phyloP scores from a whole-genome alignment of 2,329 filamentous ascomycete genomes.

The Stachybotrys elegans region DNA sequence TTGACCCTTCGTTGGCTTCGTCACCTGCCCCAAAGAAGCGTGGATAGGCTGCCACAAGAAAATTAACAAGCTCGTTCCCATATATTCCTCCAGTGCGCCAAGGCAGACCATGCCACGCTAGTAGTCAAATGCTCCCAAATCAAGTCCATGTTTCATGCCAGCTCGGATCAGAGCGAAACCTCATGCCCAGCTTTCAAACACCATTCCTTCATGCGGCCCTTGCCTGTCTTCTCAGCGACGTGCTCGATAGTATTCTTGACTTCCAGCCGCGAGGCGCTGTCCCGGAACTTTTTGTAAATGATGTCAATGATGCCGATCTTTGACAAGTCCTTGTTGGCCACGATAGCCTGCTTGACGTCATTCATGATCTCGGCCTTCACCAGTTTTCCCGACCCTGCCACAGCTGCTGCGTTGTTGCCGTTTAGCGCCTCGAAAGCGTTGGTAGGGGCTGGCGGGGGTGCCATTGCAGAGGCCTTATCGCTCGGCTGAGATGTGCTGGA shows the following conservation, averaged over 20 bases:
- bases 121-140: too few species aligned
- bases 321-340: conserved; percentile 33
- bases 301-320: conserved; percentile 36
- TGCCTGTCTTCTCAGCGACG: conserved; percentile 34
- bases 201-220: conserved; percentile 32
- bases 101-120: too few species aligned
- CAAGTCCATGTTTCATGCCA: too few species aligned
- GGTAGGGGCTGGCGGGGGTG: conserved; percentile 24
- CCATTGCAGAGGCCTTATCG: conserved; percentile 20
- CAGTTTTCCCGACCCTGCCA: conserved; percentile 19
- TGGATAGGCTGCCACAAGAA: too few species aligned
- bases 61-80: too few species aligned
- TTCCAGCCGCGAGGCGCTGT: conserved; percentile 30
- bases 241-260: conserved; percentile 37
- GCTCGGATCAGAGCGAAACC: conserved; percentile 15
- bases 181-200: conserved; percentile 33
- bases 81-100: too few species aligned
- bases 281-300: conserved; percentile 32
- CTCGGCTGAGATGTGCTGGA: conserved; percentile 9
- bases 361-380: conserved; percentile 34
- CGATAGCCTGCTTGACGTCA: conserved; percentile 35
- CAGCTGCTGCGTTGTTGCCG: conserved; percentile 7
- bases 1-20: too few species aligned
- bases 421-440: conserved; percentile 33
- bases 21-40: too few species aligned